Conservation (phyloP, 1,139 yeast genomes). For the Lodderomyces oxycetoniae region DNA sequence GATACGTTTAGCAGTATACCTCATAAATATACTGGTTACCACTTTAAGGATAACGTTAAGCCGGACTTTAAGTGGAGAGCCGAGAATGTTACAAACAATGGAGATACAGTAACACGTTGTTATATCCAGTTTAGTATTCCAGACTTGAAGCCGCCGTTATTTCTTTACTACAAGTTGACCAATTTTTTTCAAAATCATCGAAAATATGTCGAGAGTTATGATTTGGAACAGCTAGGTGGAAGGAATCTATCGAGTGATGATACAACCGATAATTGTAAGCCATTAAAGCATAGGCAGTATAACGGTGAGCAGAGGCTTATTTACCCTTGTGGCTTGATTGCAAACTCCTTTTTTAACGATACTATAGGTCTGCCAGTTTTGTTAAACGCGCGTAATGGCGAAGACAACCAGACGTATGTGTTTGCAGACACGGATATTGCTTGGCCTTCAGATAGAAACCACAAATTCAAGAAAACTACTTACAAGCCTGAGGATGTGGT, state of each 20-base stretch:
- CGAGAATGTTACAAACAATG: slow-evolving; percentile 23
- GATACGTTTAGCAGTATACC: slow-evolving; percentile 44
- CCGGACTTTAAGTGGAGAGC: slow-evolving; percentile 55
- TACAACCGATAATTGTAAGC: slow-evolving; percentile 54
- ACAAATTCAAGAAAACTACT: slow-evolving; percentile 70
- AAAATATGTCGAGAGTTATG: slow-evolving; percentile 69
- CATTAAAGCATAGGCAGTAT: slow-evolving; percentile 38
- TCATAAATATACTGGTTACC: slow-evolving; percentile 44
- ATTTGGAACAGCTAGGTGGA: slow-evolving; percentile 61
- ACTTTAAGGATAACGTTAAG: slow-evolving; percentile 45
- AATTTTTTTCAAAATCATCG: slow-evolving; percentile 77
- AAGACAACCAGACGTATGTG: slow-evolving; percentile 44
- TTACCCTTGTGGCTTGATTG: slow-evolving; percentile 95
- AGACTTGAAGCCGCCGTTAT: slow-evolving; percentile 57
- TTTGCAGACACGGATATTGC: slow-evolving; percentile 75
- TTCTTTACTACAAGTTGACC: slow-evolving; percentile 63
- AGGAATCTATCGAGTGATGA: slow-evolving; percentile 46
- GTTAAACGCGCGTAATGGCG: slow-evolving; percentile 38
- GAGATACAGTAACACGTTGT: slow-evolving; percentile 43
- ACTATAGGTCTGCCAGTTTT: slow-evolving; percentile 54
- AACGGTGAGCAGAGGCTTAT: slow-evolving; percentile 36
- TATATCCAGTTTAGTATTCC: slow-evolving; percentile 57
- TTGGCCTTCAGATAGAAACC: slow-evolving; percentile 74
- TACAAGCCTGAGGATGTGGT: slow-evolving; percentile 70
- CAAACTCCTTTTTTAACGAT: slow-evolving; percentile 90